Evolutionary conservation across 1,139 yeast genomes (phyloP), one percentile per base, ranked within the genome.

Genomic region (Starmera stellimalicola): DNA sequence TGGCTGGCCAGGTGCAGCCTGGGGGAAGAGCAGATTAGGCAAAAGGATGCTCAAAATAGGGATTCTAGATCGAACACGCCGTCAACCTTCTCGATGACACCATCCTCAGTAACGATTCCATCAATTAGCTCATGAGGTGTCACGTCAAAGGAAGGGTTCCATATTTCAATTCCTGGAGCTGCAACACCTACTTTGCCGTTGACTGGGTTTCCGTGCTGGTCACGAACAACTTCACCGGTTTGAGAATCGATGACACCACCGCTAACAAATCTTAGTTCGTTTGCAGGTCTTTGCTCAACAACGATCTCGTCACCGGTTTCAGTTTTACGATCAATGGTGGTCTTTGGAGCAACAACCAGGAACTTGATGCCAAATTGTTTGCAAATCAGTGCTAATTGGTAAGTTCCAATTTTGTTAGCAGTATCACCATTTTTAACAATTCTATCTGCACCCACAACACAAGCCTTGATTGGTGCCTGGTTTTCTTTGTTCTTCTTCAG

Each of bases 391-490:
- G 96, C 81, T 44, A 91, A 63, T 59, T 88, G 96, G 58, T 73
- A 82, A 0, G 97, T 91, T n/a, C 98, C 98, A 38, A 91, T 91
- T 58, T 91, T 91, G 61, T 91, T 91, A 1, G 97, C 97, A 18
- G 95, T 76, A 52, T 91, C 98, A 37, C 98, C 98, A 55, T 87
- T 82, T 30, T 67, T 64, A 3, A 88, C 96, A 25, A 91, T 80
- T 55, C 98, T 72, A 54, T 91, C 98, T n/a, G 97, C 96, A 29
- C 98, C 98, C n/a, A 83, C 97, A 34, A 91, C 84, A 20, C 88
- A 79, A 33, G 87, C 84, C 54, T 80, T 81, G 35, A 91, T 73
- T 27, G 94, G 51, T 68, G 78, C 42, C 20, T 41, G 37, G n/a
- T n/a, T n/a, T 37, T 58, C 17, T 38, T 58, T 33, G n/a, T 38